Base-by-base conservation (phyloP, 2,329 filamentous ascomycete species). In the Macrophomina pseudophaseolina region DNA sequence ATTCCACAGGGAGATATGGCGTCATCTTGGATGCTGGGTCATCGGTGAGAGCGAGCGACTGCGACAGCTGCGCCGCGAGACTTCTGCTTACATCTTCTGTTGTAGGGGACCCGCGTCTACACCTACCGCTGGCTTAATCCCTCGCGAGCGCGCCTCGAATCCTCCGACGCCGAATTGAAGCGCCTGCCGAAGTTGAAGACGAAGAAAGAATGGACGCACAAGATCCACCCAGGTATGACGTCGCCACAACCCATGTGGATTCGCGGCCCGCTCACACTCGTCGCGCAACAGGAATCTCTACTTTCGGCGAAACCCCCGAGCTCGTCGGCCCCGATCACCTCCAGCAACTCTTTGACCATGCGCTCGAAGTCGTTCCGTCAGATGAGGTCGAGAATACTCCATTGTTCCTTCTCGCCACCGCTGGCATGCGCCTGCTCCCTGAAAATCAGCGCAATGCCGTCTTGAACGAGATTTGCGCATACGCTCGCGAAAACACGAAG, bases 11-110 rank as follows among this genome's bases (percentile, higher is more conserved):
- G 84, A 83, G 84, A 82, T 97, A 96, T 85, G 95, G 94, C 77
- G 92, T 98, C 74, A 94, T 99, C 76, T 87, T 99, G 75, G 95
- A 99, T 86, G 95, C 95, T 78, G 95, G 95, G 72, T 98, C 95
- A 79, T 98, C 95, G 74, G 86, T 87, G 80, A 70, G 83, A 78
- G n/a, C 32, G 38, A 48, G 30, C 9, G n/a, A 16, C 32, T 40
- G 52, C 40, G 48, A 49, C 38, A 42, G 23, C 46, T 8, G 53
- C 14, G 14, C 44, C 18, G 51, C 23, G 35, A 46, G 58, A 38
- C 44, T 6, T 42, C 46, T 44, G 60, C 38, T 59, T 35, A 60
- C 49, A 18, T 35, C 51, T 52, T 58, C n/a, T 23, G 54, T 44
- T 66, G 65, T 68, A 86, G 79, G 94, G 95, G 77, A 98, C 94